Percentiles rank a stretch among this genome's conserved stretches.
Evolutionary conservation across 768 basidiomycete genomes (phyloP).

Genomic region (Phaffia australis): DNA sequence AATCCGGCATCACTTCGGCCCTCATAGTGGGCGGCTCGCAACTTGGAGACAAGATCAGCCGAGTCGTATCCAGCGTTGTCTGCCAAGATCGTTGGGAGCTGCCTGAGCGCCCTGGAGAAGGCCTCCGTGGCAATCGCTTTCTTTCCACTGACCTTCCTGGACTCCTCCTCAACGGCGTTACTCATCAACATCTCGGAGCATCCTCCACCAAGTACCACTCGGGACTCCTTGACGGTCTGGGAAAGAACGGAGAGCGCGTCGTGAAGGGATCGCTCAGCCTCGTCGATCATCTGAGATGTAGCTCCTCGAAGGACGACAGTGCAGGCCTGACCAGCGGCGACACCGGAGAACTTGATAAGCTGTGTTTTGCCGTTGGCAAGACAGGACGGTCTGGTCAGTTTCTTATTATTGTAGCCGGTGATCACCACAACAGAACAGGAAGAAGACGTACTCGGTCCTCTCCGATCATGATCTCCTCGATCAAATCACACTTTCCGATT

Average conservation of each 20-base stretch:
- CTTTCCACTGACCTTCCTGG: conserved; percentile 76
- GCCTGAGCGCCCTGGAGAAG: conserved; percentile 74
- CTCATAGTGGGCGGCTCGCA: conserved; percentile 89
- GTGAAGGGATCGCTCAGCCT: conserved; percentile 93
- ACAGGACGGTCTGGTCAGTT: neutral
- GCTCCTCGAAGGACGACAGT: conserved; percentile 96
- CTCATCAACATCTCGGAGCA: conserved; percentile 99
- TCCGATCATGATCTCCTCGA: conserved; percentile 98
- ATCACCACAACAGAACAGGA: neutral
- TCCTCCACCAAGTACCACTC: conserved; percentile 86
- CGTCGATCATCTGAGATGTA: conserved; percentile 97
- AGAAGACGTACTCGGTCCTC: conserved; percentile 73
- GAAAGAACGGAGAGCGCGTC: conserved; percentile 95
- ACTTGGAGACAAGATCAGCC: conserved; percentile 78
- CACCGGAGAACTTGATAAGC: conserved; percentile 99
- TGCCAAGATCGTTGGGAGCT: conserved; percentile 87
- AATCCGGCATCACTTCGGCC: conserved; percentile 76
- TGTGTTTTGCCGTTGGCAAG: conserved; percentile 35
- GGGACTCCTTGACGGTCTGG: conserved; percentile 94
- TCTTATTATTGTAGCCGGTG: neutral
- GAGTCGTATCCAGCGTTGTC: conserved; percentile 98
- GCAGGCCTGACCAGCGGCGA: conserved; percentile 93
- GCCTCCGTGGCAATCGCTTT: conserved; percentile 91
- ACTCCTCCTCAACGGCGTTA: conserved; percentile 81
- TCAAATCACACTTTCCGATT: conserved; percentile 82